phyloP scores from a whole-genome alignment of 345 rosid genomes.

The Angophora floribunda region DNA sequence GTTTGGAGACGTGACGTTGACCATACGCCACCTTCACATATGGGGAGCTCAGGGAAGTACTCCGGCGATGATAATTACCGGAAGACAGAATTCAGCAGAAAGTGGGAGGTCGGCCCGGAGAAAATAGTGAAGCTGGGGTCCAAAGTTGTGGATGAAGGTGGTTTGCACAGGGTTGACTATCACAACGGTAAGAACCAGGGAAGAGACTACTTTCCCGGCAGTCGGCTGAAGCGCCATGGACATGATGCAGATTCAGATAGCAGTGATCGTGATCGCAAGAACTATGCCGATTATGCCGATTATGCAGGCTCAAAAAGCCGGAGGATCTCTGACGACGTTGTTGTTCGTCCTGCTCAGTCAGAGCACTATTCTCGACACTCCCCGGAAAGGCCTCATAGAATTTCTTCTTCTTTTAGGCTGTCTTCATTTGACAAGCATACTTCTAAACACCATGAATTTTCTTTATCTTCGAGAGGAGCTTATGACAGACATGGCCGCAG shows the following conservation, averaged over 20 bases:
- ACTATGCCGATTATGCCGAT: slow-evolving; percentile 50
- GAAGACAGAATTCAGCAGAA: slow-evolving; percentile 63
- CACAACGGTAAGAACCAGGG: slow-evolving; percentile 53
- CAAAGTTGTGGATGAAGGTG: slow-evolving; percentile 62
- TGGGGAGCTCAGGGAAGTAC: slow-evolving; percentile 24
- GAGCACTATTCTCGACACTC: slow-evolving; percentile 67
- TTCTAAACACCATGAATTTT: slow-evolving; percentile 66
- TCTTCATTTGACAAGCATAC: slow-evolving; percentile 56
- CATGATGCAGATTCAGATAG: slow-evolving; percentile 57
- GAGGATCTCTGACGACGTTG: slow-evolving; percentile 64
- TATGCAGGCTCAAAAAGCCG: slow-evolving; percentile 63
- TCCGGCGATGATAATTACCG: slow-evolving; percentile 34
- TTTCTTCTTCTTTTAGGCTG: slow-evolving; percentile 54
- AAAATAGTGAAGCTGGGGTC: slow-evolving; percentile 60
- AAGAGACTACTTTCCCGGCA: slow-evolving; percentile 49
- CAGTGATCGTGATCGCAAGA: slow-evolving; percentile 47
- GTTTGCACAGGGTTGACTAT: slow-evolving; percentile 45
- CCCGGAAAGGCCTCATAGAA: slow-evolving; percentile 45
- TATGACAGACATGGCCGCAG: slow-evolving; percentile 74
- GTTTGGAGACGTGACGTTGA: slow-evolving; percentile 47
- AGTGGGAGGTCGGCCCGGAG: slow-evolving; percentile 61
- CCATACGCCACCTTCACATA: slow-evolving; percentile 40
- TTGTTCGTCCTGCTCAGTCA: slow-evolving; percentile 35
- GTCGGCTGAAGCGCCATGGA: slow-evolving; percentile 71
- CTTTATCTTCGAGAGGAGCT: slow-evolving; percentile 53